Evolutionary conservation across 2,329 filamentous ascomycete species (phyloP).

Genomic region (Lachnellula suecica): DNA sequence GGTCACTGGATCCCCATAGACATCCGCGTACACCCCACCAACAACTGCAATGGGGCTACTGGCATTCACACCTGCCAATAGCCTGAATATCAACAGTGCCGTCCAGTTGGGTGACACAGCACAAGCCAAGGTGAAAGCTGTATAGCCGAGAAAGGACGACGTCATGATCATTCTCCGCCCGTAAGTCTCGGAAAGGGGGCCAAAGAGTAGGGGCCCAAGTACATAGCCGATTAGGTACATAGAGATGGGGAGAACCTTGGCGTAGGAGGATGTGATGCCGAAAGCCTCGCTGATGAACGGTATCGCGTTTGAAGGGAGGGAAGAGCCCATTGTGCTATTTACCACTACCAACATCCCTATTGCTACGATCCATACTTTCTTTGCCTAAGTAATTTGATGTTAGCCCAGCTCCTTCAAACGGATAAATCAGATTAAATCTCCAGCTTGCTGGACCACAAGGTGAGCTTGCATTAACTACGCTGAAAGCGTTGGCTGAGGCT

Average conservation of each 20-base stretch:
- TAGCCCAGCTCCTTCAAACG: no score
- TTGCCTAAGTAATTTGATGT: constrained; percentile 37
- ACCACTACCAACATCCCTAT: constrained; percentile 59
- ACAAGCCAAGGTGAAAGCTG: constrained; percentile 63
- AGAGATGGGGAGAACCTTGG: constrained; percentile 56
- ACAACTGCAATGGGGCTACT: constrained; percentile 62
- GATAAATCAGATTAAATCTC: no score
- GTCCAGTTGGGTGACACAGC: constrained; percentile 61
- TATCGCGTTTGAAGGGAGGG: constrained; percentile 63
- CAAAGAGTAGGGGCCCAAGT: constrained; percentile 56
- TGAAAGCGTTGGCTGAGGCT: no score
- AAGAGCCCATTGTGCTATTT: constrained; percentile 67
- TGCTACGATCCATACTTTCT: constrained; percentile 54
- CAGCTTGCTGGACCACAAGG: no score
- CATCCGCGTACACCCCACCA: constrained; percentile 64
- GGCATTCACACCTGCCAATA: constrained; percentile 58
- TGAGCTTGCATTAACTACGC: no score
- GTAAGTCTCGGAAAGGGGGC: constrained; percentile 64
- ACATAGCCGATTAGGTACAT: constrained; percentile 65
- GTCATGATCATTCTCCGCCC: constrained; percentile 60
- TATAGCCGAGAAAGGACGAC: constrained; percentile 65
- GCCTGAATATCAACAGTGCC: constrained; percentile 61
- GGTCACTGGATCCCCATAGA: constrained; percentile 55
- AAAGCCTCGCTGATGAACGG: constrained; percentile 58
- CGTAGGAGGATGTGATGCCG: constrained; percentile 44